phyloP scores from a whole-genome alignment of 345 rosid species.

The Aethionema arabicum region DNA sequence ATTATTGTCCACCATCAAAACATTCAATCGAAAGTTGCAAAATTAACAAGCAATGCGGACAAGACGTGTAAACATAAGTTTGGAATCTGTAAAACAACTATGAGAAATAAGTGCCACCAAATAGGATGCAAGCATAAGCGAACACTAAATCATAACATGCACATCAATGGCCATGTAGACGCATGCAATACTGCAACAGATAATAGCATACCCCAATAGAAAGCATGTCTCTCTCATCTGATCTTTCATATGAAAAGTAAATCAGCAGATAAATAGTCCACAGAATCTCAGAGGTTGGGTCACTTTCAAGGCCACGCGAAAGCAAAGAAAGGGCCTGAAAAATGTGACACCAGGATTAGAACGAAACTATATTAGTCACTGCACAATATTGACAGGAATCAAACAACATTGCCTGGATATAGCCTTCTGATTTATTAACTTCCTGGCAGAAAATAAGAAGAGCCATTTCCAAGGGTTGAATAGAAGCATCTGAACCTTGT shows the following conservation, averaged over 20 bases:
- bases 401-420: constrained; percentile 62
- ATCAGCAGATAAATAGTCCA: constrained; percentile 82
- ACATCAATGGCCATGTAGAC: constrained; percentile 20
- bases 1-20: constrained; percentile 8
- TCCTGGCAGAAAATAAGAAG: constrained; percentile 66
- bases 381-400: constrained; percentile 26
- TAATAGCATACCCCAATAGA: constrained; percentile 63
- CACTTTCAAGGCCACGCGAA: constrained; percentile 75
- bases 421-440: constrained; percentile 51
- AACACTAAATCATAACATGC: constrained; percentile 19
- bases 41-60: constrained; percentile 6
- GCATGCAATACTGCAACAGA: constrained; percentile 26
- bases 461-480: constrained; percentile 70
- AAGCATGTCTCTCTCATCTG: constrained; percentile 61
- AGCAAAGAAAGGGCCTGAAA: constrained; percentile 75
- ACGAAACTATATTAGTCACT: constrained; percentile 18
- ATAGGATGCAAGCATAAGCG: not conserved
- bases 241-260: constrained; percentile 46
- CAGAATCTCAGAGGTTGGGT: constrained; percentile 68
- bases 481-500: constrained; percentile 47
- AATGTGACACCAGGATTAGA: constrained; percentile 30
- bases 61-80: constrained; percentile 9
- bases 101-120: constrained; percentile 15
- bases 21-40: constrained; percentile 9
- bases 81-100: constrained; percentile 12